Percentiles rank a stretch among this genome's conserved stretches.
Evolutionary conservation across 768 basidiomycete species (phyloP).

Genomic region (Auriscalpium vulgare): DNA sequence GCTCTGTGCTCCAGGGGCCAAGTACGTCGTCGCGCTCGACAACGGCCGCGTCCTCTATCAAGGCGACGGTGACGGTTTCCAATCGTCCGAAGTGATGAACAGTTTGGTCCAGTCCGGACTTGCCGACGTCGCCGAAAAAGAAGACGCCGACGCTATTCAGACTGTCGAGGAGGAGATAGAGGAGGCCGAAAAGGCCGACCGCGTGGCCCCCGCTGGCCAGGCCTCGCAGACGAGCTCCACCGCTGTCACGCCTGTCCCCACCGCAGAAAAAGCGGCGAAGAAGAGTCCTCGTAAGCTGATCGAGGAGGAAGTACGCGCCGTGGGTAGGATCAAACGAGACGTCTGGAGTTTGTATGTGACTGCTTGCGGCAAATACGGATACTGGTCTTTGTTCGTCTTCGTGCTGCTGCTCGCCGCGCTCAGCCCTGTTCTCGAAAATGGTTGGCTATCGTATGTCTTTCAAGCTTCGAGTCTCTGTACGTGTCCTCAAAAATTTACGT

Average conservation of each 20-base stretch:
- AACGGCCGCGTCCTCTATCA: slow-evolving; percentile 73
- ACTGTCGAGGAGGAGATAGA: slow-evolving; percentile 13
- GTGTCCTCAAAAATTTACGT: neutral
- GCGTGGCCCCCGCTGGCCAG: slow-evolving; percentile 10
- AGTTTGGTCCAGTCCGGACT: slow-evolving; percentile 55
- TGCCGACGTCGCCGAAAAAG: slow-evolving; percentile 27
- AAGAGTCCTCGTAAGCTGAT: slow-evolving; percentile 74
- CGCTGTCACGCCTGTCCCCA: slow-evolving; percentile 29
- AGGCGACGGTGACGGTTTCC: slow-evolving; percentile 59
- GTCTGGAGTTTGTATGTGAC: slow-evolving; percentile 41
- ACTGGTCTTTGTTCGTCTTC: slow-evolving; percentile 32
- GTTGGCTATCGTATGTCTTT: slow-evolving; percentile 34
- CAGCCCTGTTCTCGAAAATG: slow-evolving; percentile 40
- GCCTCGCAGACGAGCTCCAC: slow-evolving; percentile 38
- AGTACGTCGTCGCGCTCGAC: slow-evolving; percentile 77
- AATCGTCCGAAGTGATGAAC: slow-evolving; percentile 55
- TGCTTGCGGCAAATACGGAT: slow-evolving; percentile 28
- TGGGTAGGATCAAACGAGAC: slow-evolving; percentile 35
- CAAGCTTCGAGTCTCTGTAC: neutral
- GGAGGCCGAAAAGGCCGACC: slow-evolving; percentile 2
- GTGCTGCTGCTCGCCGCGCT: slow-evolving; percentile 30
- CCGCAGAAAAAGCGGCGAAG: slow-evolving; percentile 24
- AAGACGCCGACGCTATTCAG: slow-evolving; percentile 30
- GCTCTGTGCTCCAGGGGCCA: slow-evolving; percentile 72
- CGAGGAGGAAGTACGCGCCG: slow-evolving; percentile 52